phyloP scores from a whole-genome alignment of 306 rosid genomes.

The Trichosanthes truncata region DNA sequence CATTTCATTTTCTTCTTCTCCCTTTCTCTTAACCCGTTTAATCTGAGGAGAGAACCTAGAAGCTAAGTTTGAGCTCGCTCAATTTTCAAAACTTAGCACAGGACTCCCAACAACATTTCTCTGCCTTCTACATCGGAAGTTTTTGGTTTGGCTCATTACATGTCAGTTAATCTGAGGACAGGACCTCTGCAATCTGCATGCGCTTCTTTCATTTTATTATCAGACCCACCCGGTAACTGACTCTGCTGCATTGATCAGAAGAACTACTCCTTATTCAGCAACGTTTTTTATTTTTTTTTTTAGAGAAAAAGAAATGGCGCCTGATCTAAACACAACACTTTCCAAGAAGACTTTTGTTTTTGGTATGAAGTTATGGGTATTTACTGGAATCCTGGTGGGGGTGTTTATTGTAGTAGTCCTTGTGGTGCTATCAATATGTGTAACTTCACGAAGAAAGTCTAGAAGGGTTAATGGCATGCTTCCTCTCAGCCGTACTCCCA shows the following conservation, averaged over 20 bases:
- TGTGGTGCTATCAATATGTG: constrained; percentile 61
- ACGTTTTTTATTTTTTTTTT: constrained; percentile 12
- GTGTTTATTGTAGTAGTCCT: constrained; percentile 62
- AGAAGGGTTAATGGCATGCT: constrained; percentile 52
- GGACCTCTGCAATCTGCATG: neutral
- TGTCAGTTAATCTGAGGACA: neutral
- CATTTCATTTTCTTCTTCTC: constrained; percentile 3
- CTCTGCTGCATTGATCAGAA: constrained; percentile 10
- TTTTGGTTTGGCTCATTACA: too few relatives aligned
- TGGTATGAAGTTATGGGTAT: constrained; percentile 68
- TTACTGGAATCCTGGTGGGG: constrained; percentile 63
- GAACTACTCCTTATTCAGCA: constrained; percentile 14
- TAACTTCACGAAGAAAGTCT: constrained; percentile 61
- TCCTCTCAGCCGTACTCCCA: constrained; percentile 44
- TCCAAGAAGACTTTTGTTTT: constrained; percentile 63
- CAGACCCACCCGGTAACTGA: neutral
- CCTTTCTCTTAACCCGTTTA: neutral
- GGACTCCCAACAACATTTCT: neutral
- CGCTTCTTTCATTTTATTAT: neutral
- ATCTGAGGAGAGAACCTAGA: too few relatives aligned
- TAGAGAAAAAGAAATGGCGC: constrained; percentile 41
- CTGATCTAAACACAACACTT: constrained; percentile 56
- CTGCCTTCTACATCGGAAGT: neutral
- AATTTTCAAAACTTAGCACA: neutral
- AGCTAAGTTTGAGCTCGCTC: neutral